Evolutionary conservation across 2,329 filamentous ascomycete species (phyloP), one percentile per base, ranked within the genome.

Genomic region (Sporothrix dimorphospora): DNA sequence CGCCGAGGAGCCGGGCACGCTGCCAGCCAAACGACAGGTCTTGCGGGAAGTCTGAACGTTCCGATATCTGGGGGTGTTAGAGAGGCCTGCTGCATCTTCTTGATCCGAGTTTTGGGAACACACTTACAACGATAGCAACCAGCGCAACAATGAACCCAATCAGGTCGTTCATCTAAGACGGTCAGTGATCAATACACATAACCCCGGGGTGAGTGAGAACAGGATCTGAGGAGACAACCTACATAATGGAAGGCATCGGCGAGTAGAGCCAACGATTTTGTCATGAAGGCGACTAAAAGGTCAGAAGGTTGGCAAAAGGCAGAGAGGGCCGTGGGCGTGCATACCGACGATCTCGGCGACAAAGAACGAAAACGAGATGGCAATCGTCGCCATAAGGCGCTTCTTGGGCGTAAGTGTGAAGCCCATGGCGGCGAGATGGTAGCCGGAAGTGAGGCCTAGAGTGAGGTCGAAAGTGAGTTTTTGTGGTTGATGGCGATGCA

Each of bases 241-340:
- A 92, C 90, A 78, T 93, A 93, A 78, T 94, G 92, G 76, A 94
- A 94, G 0, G 92, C 91, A 83, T 94, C 92, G 38, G 92, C 91
- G 34, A 94, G 83, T 2, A 94, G 83, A 0, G 91, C 91, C 12
- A 94, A 83, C 0, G 92, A 94, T 69, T 85, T 84, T 1, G 92
- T 94, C 73, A 89, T 89, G 76, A 92, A 91, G 1, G 90, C 90
- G 73, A 91, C 88, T 88, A 11, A 45, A 9, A 21, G 45, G 53
- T 69, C 16, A 72, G 59, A 42, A 53, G 38, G 34, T 4, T 21
- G 7, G 11, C 27, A 8, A 51, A n/a, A 24, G 24, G 16, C 45
- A 30, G 12, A 19, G 4, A 21, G 81, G 38, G 57, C 24, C 42
- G 21, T 14, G 21, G 21, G 24, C 14, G 21, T 21, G 38, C 71